Base-by-base conservation (phyloP, 169 alveolate species). In the Plasmodium billcollinsi region DNA sequence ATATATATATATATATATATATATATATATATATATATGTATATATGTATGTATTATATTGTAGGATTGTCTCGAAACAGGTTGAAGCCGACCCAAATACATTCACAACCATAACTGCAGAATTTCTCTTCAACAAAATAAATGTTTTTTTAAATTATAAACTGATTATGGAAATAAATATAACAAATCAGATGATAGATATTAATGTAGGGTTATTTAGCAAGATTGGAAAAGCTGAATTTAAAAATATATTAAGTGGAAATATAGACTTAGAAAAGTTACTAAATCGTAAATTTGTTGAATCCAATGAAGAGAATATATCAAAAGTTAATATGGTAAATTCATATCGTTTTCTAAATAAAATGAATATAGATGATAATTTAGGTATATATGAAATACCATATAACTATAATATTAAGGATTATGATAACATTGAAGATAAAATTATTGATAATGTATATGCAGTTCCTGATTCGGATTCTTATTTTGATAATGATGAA, bases 391-490 rank as follows among this genome's bases (percentile, higher is more conserved):
- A 83, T 62, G 62, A 21, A 61, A 70, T 83, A 70, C 91, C 91
- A 26, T 67, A 78, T 78, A 29, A 33, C 12, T 21, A 62, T 26
- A 6, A 15, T 56, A 56, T 5, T 7, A 56, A 58, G 39, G 91
- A 83, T 49, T 83, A 70, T 73, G 86, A 83, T 50, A 49, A 21
- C 3, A 11, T 20, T 6, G 14, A 14, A 11, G 85, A 70, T 14
- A 45, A 54, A 1, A 66, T 69, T 9, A 12, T 49, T 18, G 26
- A 83, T n/a, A 66, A 70, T 43, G 83, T 83, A 21, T 83, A 83
- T 56, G 86, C 91, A 18, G 83, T 73, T 8, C 86, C 91, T n/a
- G 86, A 67, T 56, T 83, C 86, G 1, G 61, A 69, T 70, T 83
- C 91, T 39, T 49, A 50, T 47, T 70, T 70, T 70, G 75, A 75